Conservation (phyloP, 257 asterid genomes). For the Thymus quinquecostatus region DNA sequence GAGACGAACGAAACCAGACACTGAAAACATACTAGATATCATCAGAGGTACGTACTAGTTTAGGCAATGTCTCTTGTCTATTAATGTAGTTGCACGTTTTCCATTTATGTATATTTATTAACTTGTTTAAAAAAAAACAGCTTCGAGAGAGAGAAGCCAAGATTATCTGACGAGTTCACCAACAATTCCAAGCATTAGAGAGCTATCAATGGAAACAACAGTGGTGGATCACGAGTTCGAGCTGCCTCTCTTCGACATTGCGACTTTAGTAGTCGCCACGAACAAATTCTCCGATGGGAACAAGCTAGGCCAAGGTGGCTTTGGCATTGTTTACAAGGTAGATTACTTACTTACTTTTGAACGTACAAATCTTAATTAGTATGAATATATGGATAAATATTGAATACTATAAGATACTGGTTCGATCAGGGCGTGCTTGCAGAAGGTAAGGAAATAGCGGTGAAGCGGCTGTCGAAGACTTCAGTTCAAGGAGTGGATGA, state of each 20-base stretch:
- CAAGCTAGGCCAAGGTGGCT: constrained; percentile 89
- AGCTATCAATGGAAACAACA: constrained; percentile 50
- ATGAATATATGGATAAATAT: no score
- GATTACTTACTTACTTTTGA: neutral
- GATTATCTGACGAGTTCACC: constrained; percentile 55
- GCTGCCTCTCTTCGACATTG: constrained; percentile 64
- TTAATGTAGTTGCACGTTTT: neutral
- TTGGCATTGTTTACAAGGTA: constrained; percentile 86
- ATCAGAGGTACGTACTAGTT: constrained; percentile 31
- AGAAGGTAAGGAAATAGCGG: constrained; percentile 72
- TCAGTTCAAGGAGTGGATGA: constrained; percentile 76
- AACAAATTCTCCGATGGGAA: constrained; percentile 57
- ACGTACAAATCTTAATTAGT: no score
- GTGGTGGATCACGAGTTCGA: constrained; percentile 57
- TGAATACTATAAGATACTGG: no score
- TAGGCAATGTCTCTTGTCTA: neutral
- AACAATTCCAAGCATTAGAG: constrained; percentile 54
- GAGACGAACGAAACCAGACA: constrained; percentile 38
- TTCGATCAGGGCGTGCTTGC: constrained; percentile 47
- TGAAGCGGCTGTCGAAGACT: constrained; percentile 66
- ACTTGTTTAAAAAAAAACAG: constrained; percentile 37
- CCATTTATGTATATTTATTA: constrained; percentile 14
- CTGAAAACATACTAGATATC: constrained; percentile 20
- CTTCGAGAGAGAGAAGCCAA: constrained; percentile 65
- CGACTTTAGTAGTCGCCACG: constrained; percentile 57